Evolutionary conservation across 129 eudicot species (phyloP).

Genomic region (Lactuca sativa): DNA sequence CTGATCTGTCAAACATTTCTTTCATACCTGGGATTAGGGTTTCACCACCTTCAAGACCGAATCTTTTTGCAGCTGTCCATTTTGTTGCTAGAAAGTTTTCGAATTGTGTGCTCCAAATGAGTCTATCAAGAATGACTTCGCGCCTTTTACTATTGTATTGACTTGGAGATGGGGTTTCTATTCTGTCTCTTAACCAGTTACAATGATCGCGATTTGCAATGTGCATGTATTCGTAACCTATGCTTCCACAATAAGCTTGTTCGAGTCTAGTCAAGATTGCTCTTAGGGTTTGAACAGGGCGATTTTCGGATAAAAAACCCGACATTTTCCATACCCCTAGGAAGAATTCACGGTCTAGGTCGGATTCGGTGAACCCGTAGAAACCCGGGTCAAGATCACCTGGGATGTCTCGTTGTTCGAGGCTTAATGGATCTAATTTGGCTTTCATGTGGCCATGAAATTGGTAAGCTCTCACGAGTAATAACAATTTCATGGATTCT

Average conservation of each 20-base stretch:
- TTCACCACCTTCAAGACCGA: slow-evolving; percentile 97
- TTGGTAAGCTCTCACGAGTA: slow-evolving; percentile 93
- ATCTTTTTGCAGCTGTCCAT: slow-evolving; percentile 96
- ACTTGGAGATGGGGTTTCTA: slow-evolving; percentile 82
- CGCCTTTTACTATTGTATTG: slow-evolving; percentile 74
- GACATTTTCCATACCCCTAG: slow-evolving; percentile 91
- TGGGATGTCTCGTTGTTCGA: slow-evolving; percentile 65
- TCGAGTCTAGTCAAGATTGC: slow-evolving; percentile 80
- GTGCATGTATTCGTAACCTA: slow-evolving; percentile 96
- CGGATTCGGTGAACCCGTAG: slow-evolving; percentile 78
- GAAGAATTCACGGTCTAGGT: slow-evolving; percentile 90
- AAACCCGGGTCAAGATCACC: slow-evolving; percentile 73
- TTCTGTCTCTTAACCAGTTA: slow-evolving; percentile 90
- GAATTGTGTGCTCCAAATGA: slow-evolving; percentile 89
- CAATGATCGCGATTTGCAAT: slow-evolving; percentile 80
- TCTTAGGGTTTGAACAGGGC: slow-evolving; percentile 91
- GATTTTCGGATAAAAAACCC: slow-evolving; percentile 93
- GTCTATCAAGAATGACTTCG: slow-evolving; percentile 82
- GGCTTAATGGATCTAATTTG: slow-evolving; percentile 73
- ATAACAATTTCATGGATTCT: slow-evolving; percentile 83
- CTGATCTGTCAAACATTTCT: slow-evolving; percentile 92
- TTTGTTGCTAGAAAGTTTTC: slow-evolving; percentile 96
- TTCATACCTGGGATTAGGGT: slow-evolving; percentile 97
- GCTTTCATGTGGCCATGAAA: slow-evolving; percentile 96
- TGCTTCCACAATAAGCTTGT: slow-evolving; percentile 95